Evolutionary conservation across 768 basidiomycete genomes (phyloP).

Genomic region (Lentinula sp.): DNA sequence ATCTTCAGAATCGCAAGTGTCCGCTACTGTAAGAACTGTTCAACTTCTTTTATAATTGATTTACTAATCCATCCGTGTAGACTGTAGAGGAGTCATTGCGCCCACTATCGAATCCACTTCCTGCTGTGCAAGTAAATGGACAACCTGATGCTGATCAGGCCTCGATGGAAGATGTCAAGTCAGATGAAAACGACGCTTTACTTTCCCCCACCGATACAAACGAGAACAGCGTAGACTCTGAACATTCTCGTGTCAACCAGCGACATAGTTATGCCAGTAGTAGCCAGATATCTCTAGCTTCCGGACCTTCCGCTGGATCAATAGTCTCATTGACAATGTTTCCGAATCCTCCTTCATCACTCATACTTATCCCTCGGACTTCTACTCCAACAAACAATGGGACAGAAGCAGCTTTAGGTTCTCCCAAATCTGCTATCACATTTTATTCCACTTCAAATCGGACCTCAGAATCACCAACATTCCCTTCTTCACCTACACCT

Average conservation of each 20-base stretch:
- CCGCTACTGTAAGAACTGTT: neutral
- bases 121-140: neutral
- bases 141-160: neutral
- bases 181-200: neutral
- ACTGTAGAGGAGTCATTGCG: neutral
- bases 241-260: neutral
- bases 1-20: neutral
- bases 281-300: neutral
- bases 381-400: neutral
- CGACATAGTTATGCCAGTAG: neutral
- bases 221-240: neutral
- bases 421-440: neutral
- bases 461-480: neutral
- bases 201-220: neutral
- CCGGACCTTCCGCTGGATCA: neutral
- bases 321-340: conserved; percentile 4
- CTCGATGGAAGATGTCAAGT: neutral
- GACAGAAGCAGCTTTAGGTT: neutral
- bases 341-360: neutral
- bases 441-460: neutral
- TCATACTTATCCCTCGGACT: neutral
- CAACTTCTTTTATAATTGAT: neutral
- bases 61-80: neutral
- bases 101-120: neutral
- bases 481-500: neutral